These are phyloP conservation scores for Turnera subulata DNA, from an alignment of 345 rosid species.

Conservation along the genomic window DNA sequence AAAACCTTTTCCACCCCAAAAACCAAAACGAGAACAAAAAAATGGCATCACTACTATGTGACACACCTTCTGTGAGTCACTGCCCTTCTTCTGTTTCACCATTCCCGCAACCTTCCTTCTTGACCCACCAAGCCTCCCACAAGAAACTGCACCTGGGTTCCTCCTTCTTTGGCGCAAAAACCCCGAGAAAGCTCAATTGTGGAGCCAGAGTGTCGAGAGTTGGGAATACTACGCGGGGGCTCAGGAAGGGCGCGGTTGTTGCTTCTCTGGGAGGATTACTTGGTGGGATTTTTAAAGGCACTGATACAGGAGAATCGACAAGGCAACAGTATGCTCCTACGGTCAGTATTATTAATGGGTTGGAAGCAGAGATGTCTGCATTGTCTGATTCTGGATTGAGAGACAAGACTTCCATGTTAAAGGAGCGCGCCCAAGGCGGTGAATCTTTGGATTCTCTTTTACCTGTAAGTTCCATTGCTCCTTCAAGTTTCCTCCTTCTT, in stretches of 20 bases:
- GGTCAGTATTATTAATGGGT: conserved; percentile 48
- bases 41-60: conserved; percentile 44
- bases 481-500: neutral
- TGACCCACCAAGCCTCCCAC: conserved; percentile 21
- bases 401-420: conserved; percentile 58
- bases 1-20: too few relatives aligned
- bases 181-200: conserved; percentile 11
- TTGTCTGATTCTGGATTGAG: conserved; percentile 67
- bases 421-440: conserved; percentile 67
- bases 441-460: conserved; percentile 84
- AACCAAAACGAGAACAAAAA: neutral
- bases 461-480: conserved; percentile 44
- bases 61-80: conserved; percentile 27
- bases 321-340: conserved; percentile 63
- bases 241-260: conserved; percentile 30
- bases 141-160: conserved; percentile 32
- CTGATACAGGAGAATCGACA: conserved; percentile 84
- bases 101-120: conserved; percentile 32
- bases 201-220: conserved; percentile 22
- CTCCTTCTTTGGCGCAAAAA: conserved; percentile 34
- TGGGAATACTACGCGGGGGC: conserved; percentile 14
- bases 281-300: conserved; percentile 78
- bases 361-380: conserved; percentile 56
- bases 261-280: conserved; percentile 83
- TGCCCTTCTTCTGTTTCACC: conserved; percentile 34